Conservation (phyloP, 2,329 filamentous ascomycete genomes). For the Trichocomaceae sp. region DNA sequence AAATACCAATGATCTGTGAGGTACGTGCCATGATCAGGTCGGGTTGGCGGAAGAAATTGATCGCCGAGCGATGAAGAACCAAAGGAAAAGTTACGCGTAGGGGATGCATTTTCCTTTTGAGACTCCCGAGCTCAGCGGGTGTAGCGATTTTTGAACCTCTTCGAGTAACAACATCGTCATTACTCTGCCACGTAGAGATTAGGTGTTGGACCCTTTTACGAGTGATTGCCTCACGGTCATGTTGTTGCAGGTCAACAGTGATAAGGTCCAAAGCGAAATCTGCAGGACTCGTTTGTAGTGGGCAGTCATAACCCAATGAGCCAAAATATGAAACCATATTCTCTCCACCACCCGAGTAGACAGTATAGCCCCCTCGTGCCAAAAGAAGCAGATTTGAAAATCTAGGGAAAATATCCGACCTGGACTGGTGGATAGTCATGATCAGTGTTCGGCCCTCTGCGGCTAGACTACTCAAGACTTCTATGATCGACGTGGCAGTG, state of each 20-base stretch:
- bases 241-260: conserved; percentile 66
- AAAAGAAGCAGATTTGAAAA: conserved; percentile 68
- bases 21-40: conserved; percentile 57
- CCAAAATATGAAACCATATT: conserved; percentile 62
- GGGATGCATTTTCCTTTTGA: conserved; percentile 57
- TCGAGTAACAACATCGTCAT: conserved; percentile 4
- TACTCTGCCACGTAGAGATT: conserved; percentile 52
- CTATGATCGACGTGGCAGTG: conserved; percentile 68
- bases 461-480: conserved; percentile 63
- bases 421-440: conserved; percentile 71
- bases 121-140: conserved; percentile 64
- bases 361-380: conserved; percentile 61
- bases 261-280: conserved; percentile 73
- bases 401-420: conserved; percentile 63
- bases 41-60: conserved; percentile 64
- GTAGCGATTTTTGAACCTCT: conserved; percentile 48
- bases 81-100: conserved; percentile 60
- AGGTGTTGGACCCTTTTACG: conserved; percentile 56
- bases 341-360: conserved; percentile 58
- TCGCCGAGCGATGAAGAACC: conserved; percentile 58
- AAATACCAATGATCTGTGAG: conserved; percentile 61
- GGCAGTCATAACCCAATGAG: conserved; percentile 56
- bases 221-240: conserved; percentile 55
- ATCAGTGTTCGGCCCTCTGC: conserved; percentile 67
- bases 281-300: conserved; percentile 65